Conservation (phyloP, 2,329 filamentous ascomycete species). For the Colletotrichum lentis region DNA sequence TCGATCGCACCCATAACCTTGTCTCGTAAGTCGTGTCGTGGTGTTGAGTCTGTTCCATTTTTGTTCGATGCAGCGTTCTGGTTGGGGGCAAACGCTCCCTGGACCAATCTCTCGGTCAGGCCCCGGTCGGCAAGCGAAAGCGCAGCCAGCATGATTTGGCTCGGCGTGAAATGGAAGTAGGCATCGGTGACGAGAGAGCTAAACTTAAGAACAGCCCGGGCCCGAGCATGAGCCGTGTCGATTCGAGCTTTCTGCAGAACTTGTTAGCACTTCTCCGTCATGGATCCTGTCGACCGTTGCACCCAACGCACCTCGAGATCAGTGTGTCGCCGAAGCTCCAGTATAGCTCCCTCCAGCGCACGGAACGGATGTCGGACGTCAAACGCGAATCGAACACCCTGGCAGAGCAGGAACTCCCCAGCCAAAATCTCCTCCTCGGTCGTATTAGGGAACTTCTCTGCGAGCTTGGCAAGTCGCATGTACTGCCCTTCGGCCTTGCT, state of each 20-base stretch:
- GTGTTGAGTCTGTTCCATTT: constrained; percentile 39
- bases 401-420: constrained; percentile 90
- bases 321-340: constrained; percentile 78
- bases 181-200: constrained; percentile 88
- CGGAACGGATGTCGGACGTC: constrained; percentile 92
- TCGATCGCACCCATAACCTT: constrained; percentile 61
- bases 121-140: constrained; percentile 77
- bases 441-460: constrained; percentile 72
- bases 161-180: constrained; percentile 96
- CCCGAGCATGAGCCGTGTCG: constrained; percentile 72
- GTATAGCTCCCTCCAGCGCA: constrained; percentile 82
- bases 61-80: constrained; percentile 21
- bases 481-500: constrained; percentile 92
- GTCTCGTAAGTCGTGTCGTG: constrained; percentile 47
- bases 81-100: constrained; percentile 45
- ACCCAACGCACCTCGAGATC: constrained; percentile 61
- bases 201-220: constrained; percentile 77
- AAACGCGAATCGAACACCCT: constrained; percentile 91
- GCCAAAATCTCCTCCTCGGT: constrained; percentile 85
- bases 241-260: constrained; percentile 53
- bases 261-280: not conserved
- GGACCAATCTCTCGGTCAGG: constrained; percentile 61
- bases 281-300: not conserved
- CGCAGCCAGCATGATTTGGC: constrained; percentile 90
- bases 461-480: constrained; percentile 69